phyloP scores from a whole-genome alignment of 1,284 basidiomycete genomes.

The Puccinia triticina region DNA sequence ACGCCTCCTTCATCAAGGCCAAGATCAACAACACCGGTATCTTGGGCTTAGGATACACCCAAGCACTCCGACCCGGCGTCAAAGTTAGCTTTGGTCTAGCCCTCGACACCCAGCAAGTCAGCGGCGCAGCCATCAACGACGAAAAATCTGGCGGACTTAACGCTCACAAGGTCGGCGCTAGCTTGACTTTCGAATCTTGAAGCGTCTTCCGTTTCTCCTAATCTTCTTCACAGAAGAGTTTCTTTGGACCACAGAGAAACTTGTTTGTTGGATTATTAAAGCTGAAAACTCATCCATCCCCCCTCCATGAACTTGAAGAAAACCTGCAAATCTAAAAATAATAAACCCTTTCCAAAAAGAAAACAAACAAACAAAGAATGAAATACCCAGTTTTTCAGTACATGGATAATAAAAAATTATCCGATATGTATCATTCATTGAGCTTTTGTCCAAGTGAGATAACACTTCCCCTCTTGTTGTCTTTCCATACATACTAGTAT shows the following conservation, averaged over 20 bases:
- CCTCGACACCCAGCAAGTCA: conserved; percentile 84
- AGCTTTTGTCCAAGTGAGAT: no score
- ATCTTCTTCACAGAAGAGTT: background rate
- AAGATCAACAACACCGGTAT: conserved; percentile 98
- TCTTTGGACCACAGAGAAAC: background rate
- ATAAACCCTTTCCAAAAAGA: background rate
- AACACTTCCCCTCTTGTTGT: no score
- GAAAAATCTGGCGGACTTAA: conserved; percentile 59
- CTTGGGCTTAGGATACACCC: conserved; percentile 86
- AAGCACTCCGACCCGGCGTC: conserved; percentile 88
- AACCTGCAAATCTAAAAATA: background rate
- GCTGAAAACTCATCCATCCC: background rate
- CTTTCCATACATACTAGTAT: no score
- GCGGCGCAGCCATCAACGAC: conserved; percentile 61
- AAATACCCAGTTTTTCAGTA: no score
- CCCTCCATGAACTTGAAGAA: conserved; percentile 7
- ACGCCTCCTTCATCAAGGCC: conserved; percentile 87
- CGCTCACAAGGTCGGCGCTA: conserved; percentile 66
- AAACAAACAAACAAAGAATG: no score
- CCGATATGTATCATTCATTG: no score
- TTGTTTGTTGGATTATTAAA: background rate
- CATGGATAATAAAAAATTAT: no score
- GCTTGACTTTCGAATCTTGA: conserved; percentile 64
- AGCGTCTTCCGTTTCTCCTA: background rate
- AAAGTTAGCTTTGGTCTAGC: conserved; percentile 91